Evolutionary conservation across 106 monocot genomes (phyloP), one percentile per base, ranked within the genome.

Genomic region (Allium fistulosum): DNA sequence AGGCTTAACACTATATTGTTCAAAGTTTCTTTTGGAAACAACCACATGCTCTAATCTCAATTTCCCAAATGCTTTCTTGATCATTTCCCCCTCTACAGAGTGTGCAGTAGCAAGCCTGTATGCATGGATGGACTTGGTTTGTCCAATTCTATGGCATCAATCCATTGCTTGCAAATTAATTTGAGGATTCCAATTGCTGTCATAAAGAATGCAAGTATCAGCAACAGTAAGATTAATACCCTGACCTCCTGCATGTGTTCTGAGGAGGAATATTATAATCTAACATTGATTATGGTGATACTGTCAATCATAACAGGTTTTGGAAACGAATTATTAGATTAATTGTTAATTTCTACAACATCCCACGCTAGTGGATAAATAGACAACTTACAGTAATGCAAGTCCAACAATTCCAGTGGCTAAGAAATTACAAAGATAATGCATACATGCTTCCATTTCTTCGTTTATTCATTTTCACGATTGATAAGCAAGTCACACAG

Each of bases 81-180:
- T n/a, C n/a, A n/a, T n/a, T n/a, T n/a, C 92, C 71, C 87, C 97
- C 89, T 97, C 97, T 11, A 97, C 87, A 48, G 97, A 97, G 78
- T 92, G 79, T 11, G 97, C 71, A 51, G 92, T 92, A 58, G 87
- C 89, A 51, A 99, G 70, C 70, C 97, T 74, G 51, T 99, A 99
- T 46, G 93, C 87, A 72, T 99, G 97, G 5, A 99, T 93, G 46
- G 92, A 90, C 3, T 69, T 63, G 16, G 84, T 93, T 73, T 99
- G 97, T 17, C 97, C 97, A 69, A 99, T 99, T 65, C 97, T 86
- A 70, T 99, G 97, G 74, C 97, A 99, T 63, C 97, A 61, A 85
- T 99, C 97, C 97, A 92, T 92, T 52, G 97, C 97, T 77, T 99
- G 97, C 69, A 93, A 68, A 84, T 99, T 93, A 88, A 92, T 90